Percentiles rank a stretch among this genome's conserved stretches.
Conservation (phyloP, 345 rosid genomes). For the Gossypium longicalyx region DNA sequence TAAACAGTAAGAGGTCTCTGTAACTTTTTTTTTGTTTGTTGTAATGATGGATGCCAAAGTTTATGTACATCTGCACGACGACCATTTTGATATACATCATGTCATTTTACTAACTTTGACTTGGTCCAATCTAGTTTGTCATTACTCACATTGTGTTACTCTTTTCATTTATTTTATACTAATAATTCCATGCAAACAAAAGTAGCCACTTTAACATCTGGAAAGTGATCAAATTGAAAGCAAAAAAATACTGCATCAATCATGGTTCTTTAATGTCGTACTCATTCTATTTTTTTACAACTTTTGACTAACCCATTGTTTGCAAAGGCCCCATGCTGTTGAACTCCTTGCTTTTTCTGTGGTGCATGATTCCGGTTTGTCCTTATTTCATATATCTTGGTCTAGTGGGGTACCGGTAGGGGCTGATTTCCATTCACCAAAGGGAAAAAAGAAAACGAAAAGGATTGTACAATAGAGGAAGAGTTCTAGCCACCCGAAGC, state of each 20-base stretch:
- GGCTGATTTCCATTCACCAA: background rate
- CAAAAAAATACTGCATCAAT: background rate
- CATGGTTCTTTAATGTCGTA: conserved; percentile 11
- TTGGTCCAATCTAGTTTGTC: conserved; percentile 2
- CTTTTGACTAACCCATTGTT: conserved; percentile 37
- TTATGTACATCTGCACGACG: background rate
- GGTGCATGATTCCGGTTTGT: conserved; percentile 12
- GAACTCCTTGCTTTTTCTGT: conserved; percentile 12
- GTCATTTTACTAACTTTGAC: conserved; percentile 5
- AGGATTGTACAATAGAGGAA: background rate
- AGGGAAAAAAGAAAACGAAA: background rate
- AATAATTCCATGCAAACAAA: conserved; percentile 6
- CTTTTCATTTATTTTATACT: conserved; percentile 4
- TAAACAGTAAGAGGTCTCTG: conserved; percentile 30
- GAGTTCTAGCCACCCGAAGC: background rate
- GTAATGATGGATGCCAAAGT: background rate
- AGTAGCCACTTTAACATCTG: conserved; percentile 3
- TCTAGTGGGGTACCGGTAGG: background rate
- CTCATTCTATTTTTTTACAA: conserved; percentile 13
- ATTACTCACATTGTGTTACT: background rate
- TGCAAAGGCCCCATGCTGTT: conserved; percentile 3
- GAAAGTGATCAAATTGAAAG: conserved; percentile 16
- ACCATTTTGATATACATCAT: conserved; percentile 1
- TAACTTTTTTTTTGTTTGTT: background rate
- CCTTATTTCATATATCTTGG: background rate